Evolutionary conservation across 352 stramenopile species (phyloP), one percentile per base, ranked within the genome.

Genomic region (Globisporangium paddicum): DNA sequence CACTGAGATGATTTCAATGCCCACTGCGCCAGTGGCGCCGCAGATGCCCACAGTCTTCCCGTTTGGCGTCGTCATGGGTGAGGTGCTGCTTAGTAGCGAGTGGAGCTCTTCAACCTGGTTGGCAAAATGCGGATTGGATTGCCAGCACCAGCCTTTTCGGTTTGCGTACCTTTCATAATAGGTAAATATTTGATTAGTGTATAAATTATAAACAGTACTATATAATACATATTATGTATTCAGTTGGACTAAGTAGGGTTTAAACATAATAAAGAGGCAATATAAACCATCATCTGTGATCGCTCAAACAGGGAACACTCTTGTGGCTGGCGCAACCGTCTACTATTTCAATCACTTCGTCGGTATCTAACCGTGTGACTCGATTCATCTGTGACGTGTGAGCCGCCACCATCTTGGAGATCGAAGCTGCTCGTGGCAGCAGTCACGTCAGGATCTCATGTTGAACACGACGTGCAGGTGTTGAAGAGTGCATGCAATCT

Each of bases 1-100:
- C 65, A 96, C 91, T 28, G 82, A 79, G 46, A 98, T 85, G 75
- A 99, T 97, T 82, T 99, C 97, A 59, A 98, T 93, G 32, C 97
- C 97, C 10, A 99, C 97, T 21, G 97, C 97, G 56, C 97, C 96
- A 18, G 95, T 93, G 18, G 81, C 82, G 60, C 83, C 82, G 68
- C 83, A 90, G 63, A 93, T 92, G 46, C 81, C 82, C 19, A 95
- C 72, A 28, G 66, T 87, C 69, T 89, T 90, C 10, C 80, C 82
- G 41, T 55, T 73, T 18, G 67, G 67, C 30, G 70, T 86, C 55
- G 73, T 84, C 74, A 83, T 89, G 28, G 16, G 30, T 56, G 32
- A 0, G 18, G 32, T 32, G 41, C 28, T 41, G 45, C 45, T 62
- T 55, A 18, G 52, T 46, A 18, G 50, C 13, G 46, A 57, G 16